A percentile compares a stretch with the other conserved stretches of the same genome.
These are phyloP conservation scores for Fraxinus sp. DNA, from an alignment of 305 asterid genomes.

Conservation along the genomic window DNA sequence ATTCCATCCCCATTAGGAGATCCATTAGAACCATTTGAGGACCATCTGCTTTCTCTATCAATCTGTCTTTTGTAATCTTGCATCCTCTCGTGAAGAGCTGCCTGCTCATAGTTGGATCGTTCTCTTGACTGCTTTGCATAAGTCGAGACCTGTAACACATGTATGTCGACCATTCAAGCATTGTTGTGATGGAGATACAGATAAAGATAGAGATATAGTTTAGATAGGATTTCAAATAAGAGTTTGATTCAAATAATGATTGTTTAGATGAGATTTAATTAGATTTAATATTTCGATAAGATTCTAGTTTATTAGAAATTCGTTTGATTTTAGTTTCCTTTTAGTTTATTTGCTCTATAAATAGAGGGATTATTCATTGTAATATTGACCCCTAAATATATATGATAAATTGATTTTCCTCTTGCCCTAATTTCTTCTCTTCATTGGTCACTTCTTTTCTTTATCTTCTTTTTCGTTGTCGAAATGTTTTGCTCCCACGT, in stretches of 20 bases:
- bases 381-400: not conserved
- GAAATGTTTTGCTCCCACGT: not conserved
- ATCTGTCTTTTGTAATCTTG: constrained; percentile 93
- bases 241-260: not conserved
- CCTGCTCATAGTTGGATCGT: constrained; percentile 91
- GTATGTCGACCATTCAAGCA: constrained; percentile 15
- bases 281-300: not conserved
- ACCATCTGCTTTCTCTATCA: constrained; percentile 91
- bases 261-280: not conserved
- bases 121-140: constrained; percentile 97
- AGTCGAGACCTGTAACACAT: constrained; percentile 69
- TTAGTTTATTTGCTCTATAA: not conserved
- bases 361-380: not conserved
- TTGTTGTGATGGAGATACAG: not conserved
- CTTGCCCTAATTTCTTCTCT: not conserved
- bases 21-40: constrained; percentile 83
- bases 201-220: not conserved
- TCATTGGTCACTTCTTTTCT: not conserved
- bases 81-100: constrained; percentile 97
- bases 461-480: not conserved
- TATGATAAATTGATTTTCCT: not conserved
- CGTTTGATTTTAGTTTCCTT: not conserved
- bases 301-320: not conserved
- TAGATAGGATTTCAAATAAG: not conserved
- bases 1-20: constrained; percentile 98